Evolutionary conservation across 768 basidiomycete genomes (phyloP).

Genomic region (Tricholoma terreum): DNA sequence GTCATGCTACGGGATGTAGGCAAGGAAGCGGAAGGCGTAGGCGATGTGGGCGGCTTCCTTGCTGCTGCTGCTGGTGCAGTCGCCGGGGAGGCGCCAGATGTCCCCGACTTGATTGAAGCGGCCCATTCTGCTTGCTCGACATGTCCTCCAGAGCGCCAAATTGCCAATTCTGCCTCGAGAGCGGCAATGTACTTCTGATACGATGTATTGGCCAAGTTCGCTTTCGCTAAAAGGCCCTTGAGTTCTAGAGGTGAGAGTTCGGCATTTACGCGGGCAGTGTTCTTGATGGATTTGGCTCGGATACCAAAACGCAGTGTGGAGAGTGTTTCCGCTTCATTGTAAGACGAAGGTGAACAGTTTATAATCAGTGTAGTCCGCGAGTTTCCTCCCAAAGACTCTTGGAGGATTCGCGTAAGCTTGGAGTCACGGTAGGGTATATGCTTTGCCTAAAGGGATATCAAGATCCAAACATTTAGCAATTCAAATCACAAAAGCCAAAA

Average conservation of each 20-base stretch:
- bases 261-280: constrained; percentile 96
- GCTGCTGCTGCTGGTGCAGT: constrained; percentile 43
- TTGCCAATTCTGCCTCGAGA: constrained; percentile 85
- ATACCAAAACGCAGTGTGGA: constrained; percentile 99
- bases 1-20: constrained; percentile 59
- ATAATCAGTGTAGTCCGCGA: constrained; percentile 97
- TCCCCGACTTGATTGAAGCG: constrained; percentile 50
- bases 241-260: constrained; percentile 96
- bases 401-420: constrained; percentile 96
- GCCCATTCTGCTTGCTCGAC: constrained; percentile 88
- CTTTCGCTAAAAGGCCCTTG: constrained; percentile 87
- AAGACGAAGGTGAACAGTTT: constrained; percentile 97
- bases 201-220: constrained; percentile 78
- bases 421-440: constrained; percentile 99
- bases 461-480: not conserved
- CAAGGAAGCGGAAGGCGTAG: constrained; percentile 54
- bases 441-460: constrained; percentile 58
- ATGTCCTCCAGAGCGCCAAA: constrained; percentile 84
- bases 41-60: constrained; percentile 66
- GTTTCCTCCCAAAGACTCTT: constrained; percentile 97
- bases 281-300: constrained; percentile 99
- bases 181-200: constrained; percentile 85
- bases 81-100: constrained; percentile 43
- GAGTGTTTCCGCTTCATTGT: constrained; percentile 95
- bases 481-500: not conserved